phyloP scores from a whole-genome alignment of 257 asterid genomes.

The Fraxinus anomala region DNA sequence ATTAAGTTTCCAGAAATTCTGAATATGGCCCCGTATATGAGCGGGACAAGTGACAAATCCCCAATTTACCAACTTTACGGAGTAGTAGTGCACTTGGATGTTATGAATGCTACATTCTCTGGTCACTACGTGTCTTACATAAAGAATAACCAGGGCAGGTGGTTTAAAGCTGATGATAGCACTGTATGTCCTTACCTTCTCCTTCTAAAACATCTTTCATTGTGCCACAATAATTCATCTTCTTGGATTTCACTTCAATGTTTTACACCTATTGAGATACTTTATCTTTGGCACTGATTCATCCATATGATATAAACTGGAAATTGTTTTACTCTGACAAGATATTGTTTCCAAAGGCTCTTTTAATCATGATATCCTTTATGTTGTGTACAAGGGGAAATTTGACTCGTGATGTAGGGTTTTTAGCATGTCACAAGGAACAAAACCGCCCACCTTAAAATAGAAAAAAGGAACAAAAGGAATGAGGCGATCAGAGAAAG shows the following conservation, averaged over 20 bases:
- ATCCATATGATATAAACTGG: background rate
- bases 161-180: slow-evolving; percentile 79
- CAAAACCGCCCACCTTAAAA: background rate
- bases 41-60: slow-evolving; percentile 78
- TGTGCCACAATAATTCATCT: background rate
- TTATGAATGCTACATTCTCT: slow-evolving; percentile 66
- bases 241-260: slow-evolving; percentile 2
- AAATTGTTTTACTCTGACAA: background rate
- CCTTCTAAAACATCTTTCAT: slow-evolving; percentile 6
- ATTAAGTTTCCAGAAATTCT: slow-evolving; percentile 71
- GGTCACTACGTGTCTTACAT: slow-evolving; percentile 83
- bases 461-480: background rate
- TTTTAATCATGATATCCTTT: background rate
- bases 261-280: background rate
- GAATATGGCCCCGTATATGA: slow-evolving; percentile 71
- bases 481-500: background rate
- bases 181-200: slow-evolving; percentile 41
- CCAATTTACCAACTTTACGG: slow-evolving; percentile 83
- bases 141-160: slow-evolving; percentile 60
- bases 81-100: slow-evolving; percentile 75
- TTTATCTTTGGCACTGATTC: background rate
- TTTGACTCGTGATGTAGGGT: no score
- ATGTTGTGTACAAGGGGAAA: background rate
- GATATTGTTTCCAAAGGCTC: background rate
- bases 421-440: background rate